phyloP scores from a whole-genome alignment of 2,329 filamentous ascomycete genomes.

The Zymoseptoria tritici region DNA sequence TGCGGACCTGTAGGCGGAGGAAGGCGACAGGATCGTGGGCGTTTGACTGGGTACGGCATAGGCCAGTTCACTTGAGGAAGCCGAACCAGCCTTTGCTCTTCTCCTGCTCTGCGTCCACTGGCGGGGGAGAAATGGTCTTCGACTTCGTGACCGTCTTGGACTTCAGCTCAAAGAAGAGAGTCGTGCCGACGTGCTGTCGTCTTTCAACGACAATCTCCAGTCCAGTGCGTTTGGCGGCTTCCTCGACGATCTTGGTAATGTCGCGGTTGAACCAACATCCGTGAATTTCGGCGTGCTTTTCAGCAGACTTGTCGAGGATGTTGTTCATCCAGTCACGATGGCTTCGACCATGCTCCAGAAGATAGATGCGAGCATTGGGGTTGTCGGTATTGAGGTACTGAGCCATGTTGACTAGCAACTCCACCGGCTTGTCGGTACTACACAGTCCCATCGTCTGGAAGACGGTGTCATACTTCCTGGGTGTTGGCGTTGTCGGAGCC shows the following conservation, averaged over 20 bases:
- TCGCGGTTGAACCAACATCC: conserved; percentile 50
- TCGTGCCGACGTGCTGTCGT: conserved; percentile 43
- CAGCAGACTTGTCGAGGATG: conserved; percentile 39
- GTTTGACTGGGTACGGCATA: too few relatives aligned
- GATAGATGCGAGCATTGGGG: conserved; percentile 38
- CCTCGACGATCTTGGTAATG: conserved; percentile 41
- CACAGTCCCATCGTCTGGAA: conserved; percentile 47
- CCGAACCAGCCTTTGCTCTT: conserved; percentile 9
- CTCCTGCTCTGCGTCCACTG: background rate
- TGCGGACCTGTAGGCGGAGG: too few relatives aligned
- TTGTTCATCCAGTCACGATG: conserved; percentile 43
- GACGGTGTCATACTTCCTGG: conserved; percentile 41
- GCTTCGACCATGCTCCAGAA: conserved; percentile 45
- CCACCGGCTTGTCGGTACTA: conserved; percentile 39
- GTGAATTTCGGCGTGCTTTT: conserved; percentile 42
- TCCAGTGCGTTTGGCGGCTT: conserved; percentile 41
- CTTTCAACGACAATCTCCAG: conserved; percentile 40
- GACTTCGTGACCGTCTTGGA: conserved; percentile 17
- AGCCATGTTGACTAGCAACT: conserved; percentile 39
- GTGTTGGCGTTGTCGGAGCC: conserved; percentile 25
- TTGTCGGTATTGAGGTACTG: conserved; percentile 32
- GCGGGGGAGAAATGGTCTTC: background rate
- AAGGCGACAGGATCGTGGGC: too few relatives aligned
- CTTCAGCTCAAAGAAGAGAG: conserved; percentile 43
- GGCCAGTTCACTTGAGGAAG: conserved; percentile 9